These are phyloP conservation scores for Mycena metata DNA, from an alignment of 768 basidiomycete genomes.

Conservation along the genomic window DNA sequence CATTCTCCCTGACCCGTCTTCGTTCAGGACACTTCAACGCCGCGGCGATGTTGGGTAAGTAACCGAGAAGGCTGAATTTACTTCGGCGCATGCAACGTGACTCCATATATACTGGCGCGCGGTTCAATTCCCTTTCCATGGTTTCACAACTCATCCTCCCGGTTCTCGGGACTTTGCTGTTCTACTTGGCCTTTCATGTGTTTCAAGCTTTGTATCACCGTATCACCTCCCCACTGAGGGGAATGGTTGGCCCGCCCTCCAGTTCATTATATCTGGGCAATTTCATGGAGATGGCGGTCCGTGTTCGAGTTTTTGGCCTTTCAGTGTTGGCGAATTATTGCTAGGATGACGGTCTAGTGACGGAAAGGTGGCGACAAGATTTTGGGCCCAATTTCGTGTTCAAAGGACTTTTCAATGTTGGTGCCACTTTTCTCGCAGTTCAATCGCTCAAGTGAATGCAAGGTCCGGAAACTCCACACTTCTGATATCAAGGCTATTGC, in stretches of 20 bases:
- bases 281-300: slow-evolving; percentile 40
- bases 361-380: slow-evolving; percentile 17
- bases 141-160: slow-evolving; percentile 22
- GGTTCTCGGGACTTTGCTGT: neutral
- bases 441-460: neutral
- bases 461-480: slow-evolving; percentile 29
- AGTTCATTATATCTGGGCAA: slow-evolving; percentile 51
- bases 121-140: neutral
- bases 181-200: slow-evolving; percentile 37
- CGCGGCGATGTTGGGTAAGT: too few species aligned
- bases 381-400: slow-evolving; percentile 25
- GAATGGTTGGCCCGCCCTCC: slow-evolving; percentile 52
- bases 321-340: neutral
- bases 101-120: too few species aligned
- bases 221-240: slow-evolving; percentile 44
- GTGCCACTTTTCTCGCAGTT: neutral
- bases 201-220: slow-evolving; percentile 25
- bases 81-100: too few species aligned
- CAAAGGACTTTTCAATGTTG: slow-evolving; percentile 23
- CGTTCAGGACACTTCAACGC: too few species aligned
- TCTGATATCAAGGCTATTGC: slow-evolving; percentile 31
- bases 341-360: slow-evolving; percentile 15
- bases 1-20: too few species aligned
- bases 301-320: neutral
- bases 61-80: too few species aligned